Conservation (phyloP, 805 yeast genomes). For the Lachancea dasiensis region DNA sequence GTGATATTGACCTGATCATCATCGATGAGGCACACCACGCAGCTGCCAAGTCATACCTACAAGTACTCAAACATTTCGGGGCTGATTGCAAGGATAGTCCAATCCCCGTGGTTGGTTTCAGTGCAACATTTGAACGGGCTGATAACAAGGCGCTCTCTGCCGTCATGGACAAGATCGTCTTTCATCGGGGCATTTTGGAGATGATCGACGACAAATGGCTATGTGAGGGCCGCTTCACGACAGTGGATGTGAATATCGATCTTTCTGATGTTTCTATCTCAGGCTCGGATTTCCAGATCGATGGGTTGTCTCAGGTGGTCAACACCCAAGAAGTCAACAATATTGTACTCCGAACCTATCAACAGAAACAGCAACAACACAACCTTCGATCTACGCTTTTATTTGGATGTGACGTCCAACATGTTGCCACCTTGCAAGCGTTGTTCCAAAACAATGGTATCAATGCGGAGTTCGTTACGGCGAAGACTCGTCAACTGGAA, state of each 20-base stretch:
- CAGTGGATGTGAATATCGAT: slow-evolving; percentile 46
- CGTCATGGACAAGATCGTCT: slow-evolving; percentile 69
- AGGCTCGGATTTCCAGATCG: slow-evolving; percentile 45
- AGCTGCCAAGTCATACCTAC: slow-evolving; percentile 60
- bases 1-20: slow-evolving; percentile 57
- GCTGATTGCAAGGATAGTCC: slow-evolving; percentile 38
- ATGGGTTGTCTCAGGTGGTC: slow-evolving; percentile 47
- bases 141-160: slow-evolving; percentile 56
- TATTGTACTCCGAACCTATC: slow-evolving; percentile 48
- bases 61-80: slow-evolving; percentile 53
- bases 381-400: slow-evolving; percentile 55
- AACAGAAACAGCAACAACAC: slow-evolving; percentile 37
- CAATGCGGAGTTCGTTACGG: slow-evolving; percentile 65
- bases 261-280: slow-evolving; percentile 32
- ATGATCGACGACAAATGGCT: slow-evolving; percentile 68
- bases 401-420: slow-evolving; percentile 72
- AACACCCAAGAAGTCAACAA: slow-evolving; percentile 51
- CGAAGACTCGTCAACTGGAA: slow-evolving; percentile 48
- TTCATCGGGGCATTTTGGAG: slow-evolving; percentile 54
- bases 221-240: slow-evolving; percentile 60
- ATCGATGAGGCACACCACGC: slow-evolving; percentile 94
- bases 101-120: slow-evolving; percentile 69
- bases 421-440: slow-evolving; percentile 49
- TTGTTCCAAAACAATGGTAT: slow-evolving; percentile 55
- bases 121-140: slow-evolving; percentile 80